phyloP scores from a whole-genome alignment of 495 filamentous ascomycete species.

The Tuber borchii region DNA sequence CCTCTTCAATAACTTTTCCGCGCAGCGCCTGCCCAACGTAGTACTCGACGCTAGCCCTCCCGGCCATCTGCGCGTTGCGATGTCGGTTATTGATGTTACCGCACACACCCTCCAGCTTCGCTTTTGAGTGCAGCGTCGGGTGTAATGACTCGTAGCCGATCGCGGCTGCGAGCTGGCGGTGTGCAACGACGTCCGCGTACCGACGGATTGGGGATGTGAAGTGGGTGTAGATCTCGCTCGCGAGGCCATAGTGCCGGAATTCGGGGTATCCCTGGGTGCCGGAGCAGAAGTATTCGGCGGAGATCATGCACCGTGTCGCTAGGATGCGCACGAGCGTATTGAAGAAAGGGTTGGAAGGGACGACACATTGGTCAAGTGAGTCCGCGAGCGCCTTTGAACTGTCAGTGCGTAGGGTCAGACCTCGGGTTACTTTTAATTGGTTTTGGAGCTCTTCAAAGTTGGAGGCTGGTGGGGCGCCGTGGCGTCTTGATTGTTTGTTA shows the following conservation, averaged over 20 bases:
- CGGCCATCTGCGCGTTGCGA: constrained; percentile 92
- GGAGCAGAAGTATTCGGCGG: constrained; percentile 93
- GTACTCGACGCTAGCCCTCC: constrained; percentile 86
- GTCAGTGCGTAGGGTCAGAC: constrained; percentile 68
- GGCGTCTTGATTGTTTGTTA: constrained; percentile 52
- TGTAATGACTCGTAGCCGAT: constrained; percentile 84
- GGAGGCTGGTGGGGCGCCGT: constrained; percentile 82
- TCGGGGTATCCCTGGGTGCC: constrained; percentile 87
- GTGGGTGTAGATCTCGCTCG: constrained; percentile 94
- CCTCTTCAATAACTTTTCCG: constrained; percentile 68
- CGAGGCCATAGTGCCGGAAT: constrained; percentile 93
- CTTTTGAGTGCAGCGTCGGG: constrained; percentile 65
- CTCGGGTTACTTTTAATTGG: constrained; percentile 77
- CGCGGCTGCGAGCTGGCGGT: constrained; percentile 88
- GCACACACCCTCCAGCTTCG: constrained; percentile 84
- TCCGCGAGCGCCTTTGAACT: constrained; percentile 85
- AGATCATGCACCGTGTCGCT: constrained; percentile 98
- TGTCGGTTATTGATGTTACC: constrained; percentile 97
- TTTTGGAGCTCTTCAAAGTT: constrained; percentile 92
- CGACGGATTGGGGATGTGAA: constrained; percentile 96
- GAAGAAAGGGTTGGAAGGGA: constrained; percentile 86
- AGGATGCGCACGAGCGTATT: constrained; percentile 96
- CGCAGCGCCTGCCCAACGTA: constrained; percentile 95
- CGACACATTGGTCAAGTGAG: constrained; percentile 77
- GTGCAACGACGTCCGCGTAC: constrained; percentile 89